Percentiles rank a stretch among this genome's conserved stretches.
Evolutionary conservation across 192 early-diverging fungal genomes (phyloP).

Genomic region (Umbelopsis sp.): DNA sequence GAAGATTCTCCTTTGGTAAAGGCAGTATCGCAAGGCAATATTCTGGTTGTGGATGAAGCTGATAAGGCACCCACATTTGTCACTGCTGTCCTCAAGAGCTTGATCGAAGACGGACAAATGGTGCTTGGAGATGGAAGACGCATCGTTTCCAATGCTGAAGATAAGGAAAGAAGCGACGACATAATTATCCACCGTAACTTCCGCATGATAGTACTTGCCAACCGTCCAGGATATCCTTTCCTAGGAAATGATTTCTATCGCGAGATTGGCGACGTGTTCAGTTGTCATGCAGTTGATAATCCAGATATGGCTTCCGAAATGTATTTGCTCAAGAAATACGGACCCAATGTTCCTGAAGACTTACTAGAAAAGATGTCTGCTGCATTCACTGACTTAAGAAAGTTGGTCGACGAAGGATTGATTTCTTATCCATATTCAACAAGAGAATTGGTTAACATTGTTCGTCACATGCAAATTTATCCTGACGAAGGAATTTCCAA

Average conservation of each 20-base stretch:
- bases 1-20: slow-evolving; percentile 69
- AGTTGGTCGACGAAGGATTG: slow-evolving; percentile 71
- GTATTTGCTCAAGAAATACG: slow-evolving; percentile 67
- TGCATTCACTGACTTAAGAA: slow-evolving; percentile 73
- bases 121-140: slow-evolving; percentile 73
- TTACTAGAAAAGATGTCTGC: slow-evolving; percentile 63
- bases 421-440: slow-evolving; percentile 84
- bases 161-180: slow-evolving; percentile 43
- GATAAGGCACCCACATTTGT: slow-evolving; percentile 84
- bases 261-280: slow-evolving; percentile 79
- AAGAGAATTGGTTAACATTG: slow-evolving; percentile 79
- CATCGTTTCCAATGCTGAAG: slow-evolving; percentile 54
- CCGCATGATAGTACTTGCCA: slow-evolving; percentile 84
- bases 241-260: slow-evolving; percentile 84
- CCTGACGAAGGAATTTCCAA: slow-evolving; percentile 69
- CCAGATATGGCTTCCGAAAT: slow-evolving; percentile 78
- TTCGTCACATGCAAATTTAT: slow-evolving; percentile 72
- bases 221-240: slow-evolving; percentile 74
- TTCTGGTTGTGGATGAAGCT: slow-evolving; percentile 81
- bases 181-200: slow-evolving; percentile 67
- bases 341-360: slow-evolving; percentile 70
- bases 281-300: slow-evolving; percentile 75
- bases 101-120: slow-evolving; percentile 82
- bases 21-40: slow-evolving; percentile 46
- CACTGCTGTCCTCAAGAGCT: slow-evolving; percentile 71